Conservation (phyloP, 2,329 filamentous ascomycete genomes). For the Exophiala bonariae region DNA sequence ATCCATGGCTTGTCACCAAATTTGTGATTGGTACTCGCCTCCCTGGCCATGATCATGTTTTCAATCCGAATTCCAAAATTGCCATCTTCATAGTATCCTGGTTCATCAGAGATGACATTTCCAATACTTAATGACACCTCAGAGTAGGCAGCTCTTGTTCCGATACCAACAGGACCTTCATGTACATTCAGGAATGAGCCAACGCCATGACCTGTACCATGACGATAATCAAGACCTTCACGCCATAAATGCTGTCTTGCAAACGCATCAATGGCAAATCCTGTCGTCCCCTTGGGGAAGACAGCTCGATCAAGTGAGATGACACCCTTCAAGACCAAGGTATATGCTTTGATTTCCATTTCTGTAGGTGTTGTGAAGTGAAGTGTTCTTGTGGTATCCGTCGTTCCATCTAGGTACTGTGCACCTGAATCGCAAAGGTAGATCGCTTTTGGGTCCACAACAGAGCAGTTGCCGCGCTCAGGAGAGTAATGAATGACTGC, state of each 20-base stretch:
- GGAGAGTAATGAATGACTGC: constrained; percentile 96
- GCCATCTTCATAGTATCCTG: constrained; percentile 95
- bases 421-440: constrained; percentile 97
- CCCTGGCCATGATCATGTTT: constrained; percentile 88
- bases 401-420: constrained; percentile 95
- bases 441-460: constrained; percentile 79
- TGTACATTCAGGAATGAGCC: constrained; percentile 96
- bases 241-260: constrained; percentile 93
- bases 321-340: constrained; percentile 89
- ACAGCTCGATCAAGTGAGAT: constrained; percentile 83
- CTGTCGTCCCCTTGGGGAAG: constrained; percentile 93
- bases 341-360: constrained; percentile 86
- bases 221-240: constrained; percentile 88
- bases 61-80: constrained; percentile 94
- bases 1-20: constrained; percentile 95
- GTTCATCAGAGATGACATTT: constrained; percentile 94
- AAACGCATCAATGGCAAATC: constrained; percentile 84
- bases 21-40: constrained; percentile 80
- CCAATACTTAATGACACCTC: constrained; percentile 88
- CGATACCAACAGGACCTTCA: constrained; percentile 94
- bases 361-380: constrained; percentile 85
- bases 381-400: constrained; percentile 88
- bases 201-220: constrained; percentile 94
- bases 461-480: constrained; percentile 75
- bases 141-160: constrained; percentile 84